A percentile compares a stretch with the other conserved stretches of the same genome.
phyloP scores from a whole-genome alignment of 2,329 filamentous ascomycete genomes.

The Talaromyces sp. region DNA sequence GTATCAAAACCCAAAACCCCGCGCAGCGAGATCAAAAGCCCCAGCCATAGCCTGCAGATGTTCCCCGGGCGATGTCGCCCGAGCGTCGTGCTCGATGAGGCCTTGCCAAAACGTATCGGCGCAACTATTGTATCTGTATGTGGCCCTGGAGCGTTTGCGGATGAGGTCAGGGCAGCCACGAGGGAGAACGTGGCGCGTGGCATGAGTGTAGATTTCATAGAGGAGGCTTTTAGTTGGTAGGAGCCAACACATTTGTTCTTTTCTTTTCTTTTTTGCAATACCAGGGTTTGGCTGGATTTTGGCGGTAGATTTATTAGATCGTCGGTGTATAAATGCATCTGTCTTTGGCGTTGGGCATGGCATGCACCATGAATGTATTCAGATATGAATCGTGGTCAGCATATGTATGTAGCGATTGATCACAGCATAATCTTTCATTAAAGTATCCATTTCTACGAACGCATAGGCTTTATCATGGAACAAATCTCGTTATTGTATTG shows the following conservation, averaged over 20 bases:
- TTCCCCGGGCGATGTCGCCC: conserved; percentile 55
- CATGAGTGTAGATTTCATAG: conserved; percentile 56
- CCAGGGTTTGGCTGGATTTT: background rate
- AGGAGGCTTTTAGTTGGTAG: conserved; percentile 62
- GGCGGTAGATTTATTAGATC: background rate
- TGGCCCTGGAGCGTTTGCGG: conserved; percentile 58
- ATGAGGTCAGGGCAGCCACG: conserved; percentile 54
- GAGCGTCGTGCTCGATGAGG: conserved; percentile 51
- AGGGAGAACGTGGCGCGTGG: conserved; percentile 47
- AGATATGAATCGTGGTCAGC: background rate
- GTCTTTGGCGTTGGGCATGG: background rate
- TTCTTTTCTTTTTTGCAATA: background rate
- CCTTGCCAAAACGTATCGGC: conserved; percentile 51
- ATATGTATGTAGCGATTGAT: background rate
- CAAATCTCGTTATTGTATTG: background rate
- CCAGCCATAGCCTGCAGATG: conserved; percentile 58
- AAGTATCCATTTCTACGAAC: background rate
- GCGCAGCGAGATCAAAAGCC: conserved; percentile 47
- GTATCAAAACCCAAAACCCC: conserved; percentile 55
- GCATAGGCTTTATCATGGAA: background rate
- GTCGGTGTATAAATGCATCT: background rate
- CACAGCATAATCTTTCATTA: background rate
- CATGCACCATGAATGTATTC: background rate
- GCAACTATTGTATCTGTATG: conserved; percentile 59
- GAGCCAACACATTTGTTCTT: background rate